A percentile compares a stretch with the other conserved stretches of the same genome.
Conservation (phyloP, 139 green algal genomes). For the Chlamydomonas sp. region DNA sequence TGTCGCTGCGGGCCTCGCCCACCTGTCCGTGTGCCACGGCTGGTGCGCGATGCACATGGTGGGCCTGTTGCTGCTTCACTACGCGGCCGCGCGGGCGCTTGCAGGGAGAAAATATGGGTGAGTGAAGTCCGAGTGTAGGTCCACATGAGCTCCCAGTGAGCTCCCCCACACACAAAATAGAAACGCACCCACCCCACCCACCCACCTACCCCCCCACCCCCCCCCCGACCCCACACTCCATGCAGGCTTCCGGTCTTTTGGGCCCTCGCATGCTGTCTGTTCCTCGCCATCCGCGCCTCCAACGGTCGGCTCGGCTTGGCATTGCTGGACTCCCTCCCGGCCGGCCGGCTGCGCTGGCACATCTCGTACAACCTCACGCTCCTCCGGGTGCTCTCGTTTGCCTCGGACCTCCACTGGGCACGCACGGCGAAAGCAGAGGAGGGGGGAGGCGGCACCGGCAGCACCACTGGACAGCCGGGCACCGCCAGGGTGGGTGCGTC, state of each 20-base stretch:
- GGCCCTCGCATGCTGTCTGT: conserved; percentile 32
- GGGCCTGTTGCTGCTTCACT: neutral
- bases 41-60: conserved; percentile 1
- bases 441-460: too few relatives aligned
- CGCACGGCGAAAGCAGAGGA: conserved; percentile 7
- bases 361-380: conserved; percentile 83
- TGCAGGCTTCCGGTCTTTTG: conserved; percentile 50
- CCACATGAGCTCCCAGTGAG: too few relatives aligned
- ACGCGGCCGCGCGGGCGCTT: neutral
- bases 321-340: conserved; percentile 14
- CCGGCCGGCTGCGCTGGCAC: conserved; percentile 74
- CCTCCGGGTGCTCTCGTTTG: conserved; percentile 78
- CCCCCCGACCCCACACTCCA: too few relatives aligned
- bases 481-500: too few relatives aligned
- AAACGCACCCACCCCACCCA: too few relatives aligned
- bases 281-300: conserved; percentile 39
- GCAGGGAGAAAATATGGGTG: neutral
- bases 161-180: too few relatives aligned
- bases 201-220: too few relatives aligned
- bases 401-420: conserved; percentile 70
- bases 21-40: neutral
- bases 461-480: too few relatives aligned
- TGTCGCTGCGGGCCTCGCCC: neutral
- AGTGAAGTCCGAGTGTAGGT: neutral
- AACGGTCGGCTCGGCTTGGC: conserved; percentile 31